phyloP scores from a whole-genome alignment of 2,329 filamentous ascomycete genomes.

The Harringtonia aguacate region DNA sequence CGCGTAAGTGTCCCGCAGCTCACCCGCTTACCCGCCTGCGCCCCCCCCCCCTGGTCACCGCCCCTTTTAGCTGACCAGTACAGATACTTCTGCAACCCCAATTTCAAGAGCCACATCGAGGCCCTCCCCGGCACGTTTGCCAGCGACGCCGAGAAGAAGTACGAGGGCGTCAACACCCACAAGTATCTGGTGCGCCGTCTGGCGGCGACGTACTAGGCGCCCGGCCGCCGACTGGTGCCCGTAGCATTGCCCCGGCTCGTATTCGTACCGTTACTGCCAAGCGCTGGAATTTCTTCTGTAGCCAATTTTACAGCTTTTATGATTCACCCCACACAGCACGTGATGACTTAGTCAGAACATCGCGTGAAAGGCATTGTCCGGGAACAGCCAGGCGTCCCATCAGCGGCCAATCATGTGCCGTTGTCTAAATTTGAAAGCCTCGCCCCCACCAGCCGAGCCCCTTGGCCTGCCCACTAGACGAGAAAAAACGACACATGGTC shows the following conservation, averaged over 20 bases:
- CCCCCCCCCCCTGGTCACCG: conserved; percentile 1
- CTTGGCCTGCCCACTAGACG: no score
- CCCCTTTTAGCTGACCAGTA: not conserved
- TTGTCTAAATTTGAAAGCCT: no score
- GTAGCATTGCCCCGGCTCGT: no score
- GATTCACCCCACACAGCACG: not conserved
- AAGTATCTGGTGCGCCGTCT: conserved; percentile 73
- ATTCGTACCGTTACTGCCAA: no score
- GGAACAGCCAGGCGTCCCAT: no score
- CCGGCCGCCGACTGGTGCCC: no score
- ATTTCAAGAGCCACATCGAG: conserved; percentile 65
- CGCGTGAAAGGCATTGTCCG: no score
- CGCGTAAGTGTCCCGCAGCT: conserved; percentile 43
- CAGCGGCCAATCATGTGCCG: no score
- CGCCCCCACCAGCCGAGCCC: no score
- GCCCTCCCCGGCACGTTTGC: conserved; percentile 69
- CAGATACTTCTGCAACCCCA: conserved; percentile 81
- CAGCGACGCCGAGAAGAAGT: conserved; percentile 60
- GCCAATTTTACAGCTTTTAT: not conserved
- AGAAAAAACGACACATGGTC: no score
- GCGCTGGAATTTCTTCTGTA: no score
- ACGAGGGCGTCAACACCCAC: conserved; percentile 64
- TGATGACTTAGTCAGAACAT: no score
- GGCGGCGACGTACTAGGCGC: conserved; percentile 61
- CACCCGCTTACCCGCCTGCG: not conserved